Evolutionary conservation across 768 basidiomycete genomes (phyloP).

Genomic region (Collybia sp.): DNA sequence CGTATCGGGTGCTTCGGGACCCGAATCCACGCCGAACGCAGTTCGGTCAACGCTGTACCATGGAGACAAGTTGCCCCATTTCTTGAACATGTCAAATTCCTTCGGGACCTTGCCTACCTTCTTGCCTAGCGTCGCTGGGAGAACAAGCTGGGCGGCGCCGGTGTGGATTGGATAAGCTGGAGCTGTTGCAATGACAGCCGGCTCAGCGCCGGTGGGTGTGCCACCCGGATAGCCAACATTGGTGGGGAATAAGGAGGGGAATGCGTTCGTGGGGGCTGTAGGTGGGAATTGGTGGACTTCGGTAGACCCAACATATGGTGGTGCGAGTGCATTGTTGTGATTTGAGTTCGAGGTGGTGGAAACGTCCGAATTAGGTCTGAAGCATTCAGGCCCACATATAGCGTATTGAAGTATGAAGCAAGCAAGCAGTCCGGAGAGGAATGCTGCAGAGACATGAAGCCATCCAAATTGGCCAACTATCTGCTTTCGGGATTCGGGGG

Average conservation of each 20-base stretch:
- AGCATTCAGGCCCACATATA: slow-evolving; percentile 38
- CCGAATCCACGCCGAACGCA: slow-evolving; percentile 70
- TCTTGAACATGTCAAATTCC: slow-evolving; percentile 63
- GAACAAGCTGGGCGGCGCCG: slow-evolving; percentile 59
- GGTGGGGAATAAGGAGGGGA: slow-evolving; percentile 72
- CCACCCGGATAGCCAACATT: slow-evolving; percentile 72
- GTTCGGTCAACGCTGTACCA: slow-evolving; percentile 73
- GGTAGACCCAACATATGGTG: slow-evolving; percentile 72
- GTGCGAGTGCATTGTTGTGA: slow-evolving; percentile 36
- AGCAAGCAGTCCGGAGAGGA: slow-evolving; percentile 46
- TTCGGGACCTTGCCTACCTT: slow-evolving; percentile 18
- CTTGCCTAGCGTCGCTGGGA: slow-evolving; percentile 32
- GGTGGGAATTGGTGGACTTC: slow-evolving; percentile 70
- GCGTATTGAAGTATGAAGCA: slow-evolving; percentile 47
- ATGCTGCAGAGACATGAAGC: slow-evolving; percentile 42
- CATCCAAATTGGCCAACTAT: slow-evolving; percentile 22
- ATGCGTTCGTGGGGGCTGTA: slow-evolving; percentile 63
- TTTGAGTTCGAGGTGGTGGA: slow-evolving; percentile 2
- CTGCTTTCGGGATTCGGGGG: slow-evolving; percentile 8
- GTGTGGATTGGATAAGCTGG: slow-evolving; percentile 78
- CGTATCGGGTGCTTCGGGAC: slow-evolving; percentile 62
- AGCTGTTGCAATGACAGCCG: slow-evolving; percentile 67
- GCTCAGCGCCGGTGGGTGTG: slow-evolving; percentile 78
- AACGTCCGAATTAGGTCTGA: slow-evolving; percentile 13
- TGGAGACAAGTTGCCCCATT: slow-evolving; percentile 83